Evolutionary conservation across 257 asterid species (phyloP), one percentile per base, ranked within the genome.

Genomic region (Solanum sejunctum): DNA sequence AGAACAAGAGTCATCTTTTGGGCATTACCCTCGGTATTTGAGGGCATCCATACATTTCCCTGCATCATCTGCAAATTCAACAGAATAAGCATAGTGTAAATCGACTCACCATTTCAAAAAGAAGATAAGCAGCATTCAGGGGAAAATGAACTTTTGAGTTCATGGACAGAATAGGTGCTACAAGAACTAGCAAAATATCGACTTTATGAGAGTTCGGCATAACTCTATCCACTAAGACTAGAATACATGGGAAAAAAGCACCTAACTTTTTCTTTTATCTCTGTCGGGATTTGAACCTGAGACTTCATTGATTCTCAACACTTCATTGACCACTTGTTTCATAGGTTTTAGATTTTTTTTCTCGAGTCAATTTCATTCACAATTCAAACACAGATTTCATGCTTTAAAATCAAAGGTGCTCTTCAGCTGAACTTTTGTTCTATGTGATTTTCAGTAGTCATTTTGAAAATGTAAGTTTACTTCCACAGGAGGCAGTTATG

Each of bases 61-160:
- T 90, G 92, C 92, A 90, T 85, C 91, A 90, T 88, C 92, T 90
- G 91, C 86, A 70, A 70, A 70, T 70, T 70, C 9, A 39, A 70
- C 54, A 70, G 79, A 70, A 18, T 18, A 70, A 70, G 54, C 54
- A 11, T 2, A 39, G 15, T 10, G 36, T n/a, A 41, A 39, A 71
- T 20, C 12, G 57, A 72, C 80, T 72, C 80, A n/a, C 36, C 57
- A 72, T n/a, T 72, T 72, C 56, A 43, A 72, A 72, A 26, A 43
- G 39, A 43, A 0, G 26, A 49, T 11, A 39, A 39, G 28, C 79
- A 39, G 54, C 54, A 71, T 43, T 55, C 15, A 66, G 7, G 73
- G 21, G 73, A 28, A 61, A 26, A 12, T 64, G 71, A 64, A 64
- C 39, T 0, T 66, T 32, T 16, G 75, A 67, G 3, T 32, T 67